phyloP scores from a whole-genome alignment of 2,329 filamentous ascomycete genomes.

The Grosmannia clavigera region DNA sequence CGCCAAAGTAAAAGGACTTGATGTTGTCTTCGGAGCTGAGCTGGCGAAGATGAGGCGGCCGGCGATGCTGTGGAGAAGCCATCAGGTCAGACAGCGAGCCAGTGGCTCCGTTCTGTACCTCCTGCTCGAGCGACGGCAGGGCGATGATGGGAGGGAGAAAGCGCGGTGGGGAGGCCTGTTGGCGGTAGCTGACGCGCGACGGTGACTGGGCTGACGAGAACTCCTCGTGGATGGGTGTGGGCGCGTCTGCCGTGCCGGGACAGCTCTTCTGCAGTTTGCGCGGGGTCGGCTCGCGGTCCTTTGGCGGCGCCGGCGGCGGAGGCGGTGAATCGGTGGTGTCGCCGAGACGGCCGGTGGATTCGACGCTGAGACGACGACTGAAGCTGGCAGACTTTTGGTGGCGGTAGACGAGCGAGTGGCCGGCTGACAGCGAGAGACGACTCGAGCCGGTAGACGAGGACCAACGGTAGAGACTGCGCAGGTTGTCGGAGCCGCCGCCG shows the following conservation, averaged over 20 bases:
- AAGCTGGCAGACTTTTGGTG: slow-evolving; percentile 21
- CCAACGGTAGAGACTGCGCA: slow-evolving; percentile 40
- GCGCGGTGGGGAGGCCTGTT: slow-evolving; percentile 16
- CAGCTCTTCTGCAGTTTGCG: slow-evolving; percentile 26
- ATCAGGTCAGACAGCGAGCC: slow-evolving; percentile 2
- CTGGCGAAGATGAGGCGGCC: slow-evolving; percentile 5
- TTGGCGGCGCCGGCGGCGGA: slow-evolving; percentile 1
- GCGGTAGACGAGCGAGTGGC: slow-evolving; percentile 14
- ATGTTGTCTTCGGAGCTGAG: slow-evolving; percentile 11
- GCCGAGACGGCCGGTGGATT: slow-evolving; percentile 20
- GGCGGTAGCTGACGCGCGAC: neutral
- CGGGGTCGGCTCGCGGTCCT: slow-evolving; percentile 14
- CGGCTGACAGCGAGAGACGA: slow-evolving; percentile 21
- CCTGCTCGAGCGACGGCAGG: slow-evolving; percentile 27
- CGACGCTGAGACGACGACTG: slow-evolving; percentile 30
- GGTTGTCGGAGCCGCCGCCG: slow-evolving; percentile 27
- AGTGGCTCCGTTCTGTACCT: slow-evolving; percentile 16
- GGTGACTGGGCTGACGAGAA: neutral
- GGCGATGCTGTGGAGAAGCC: slow-evolving; percentile 1
- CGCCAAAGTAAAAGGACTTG: slow-evolving; percentile 10
- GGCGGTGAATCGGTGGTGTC: neutral
- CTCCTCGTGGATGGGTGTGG: neutral
- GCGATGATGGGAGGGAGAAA: slow-evolving; percentile 28
- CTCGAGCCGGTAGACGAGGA: slow-evolving; percentile 41
- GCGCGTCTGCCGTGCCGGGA: slow-evolving; percentile 8